These are phyloP conservation scores for Dendrostoma leiphaemia DNA, from an alignment of 2,329 filamentous ascomycete genomes.

Conservation along the genomic window DNA sequence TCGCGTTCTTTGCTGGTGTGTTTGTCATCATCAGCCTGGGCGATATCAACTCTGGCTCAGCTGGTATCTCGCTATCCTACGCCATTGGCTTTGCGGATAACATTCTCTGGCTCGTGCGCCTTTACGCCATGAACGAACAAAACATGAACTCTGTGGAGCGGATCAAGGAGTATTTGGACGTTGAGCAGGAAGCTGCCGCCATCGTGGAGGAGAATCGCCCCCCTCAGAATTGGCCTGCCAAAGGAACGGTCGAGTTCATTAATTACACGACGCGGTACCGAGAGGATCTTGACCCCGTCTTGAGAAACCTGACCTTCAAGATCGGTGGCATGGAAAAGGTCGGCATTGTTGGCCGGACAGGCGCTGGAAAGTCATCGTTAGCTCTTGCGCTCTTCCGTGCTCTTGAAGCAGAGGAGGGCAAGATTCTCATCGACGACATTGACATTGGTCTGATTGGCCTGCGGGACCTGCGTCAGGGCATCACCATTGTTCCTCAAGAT, in stretches of 20 bases:
- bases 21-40: slow-evolving; percentile 86
- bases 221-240: slow-evolving; percentile 76
- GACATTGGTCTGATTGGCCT: slow-evolving; percentile 88
- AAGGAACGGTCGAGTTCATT: slow-evolving; percentile 84
- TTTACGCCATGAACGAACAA: slow-evolving; percentile 94
- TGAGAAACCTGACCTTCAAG: slow-evolving; percentile 81
- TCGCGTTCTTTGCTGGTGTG: slow-evolving; percentile 88
- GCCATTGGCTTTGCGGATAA: slow-evolving; percentile 97
- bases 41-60: slow-evolving; percentile 82
- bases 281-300: slow-evolving; percentile 79
- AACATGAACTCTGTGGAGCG: slow-evolving; percentile 99
- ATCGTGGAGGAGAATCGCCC: slow-evolving; percentile 78
- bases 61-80: slow-evolving; percentile 91
- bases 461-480: slow-evolving; percentile 87
- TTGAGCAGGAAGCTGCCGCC: slow-evolving; percentile 85
- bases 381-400: slow-evolving; percentile 91
- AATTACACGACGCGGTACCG: slow-evolving; percentile 89
- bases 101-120: slow-evolving; percentile 89
- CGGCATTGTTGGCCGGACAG: slow-evolving; percentile 92
- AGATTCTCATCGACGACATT: slow-evolving; percentile 87
- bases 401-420: slow-evolving; percentile 84
- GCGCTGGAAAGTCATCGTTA: slow-evolving; percentile 93
- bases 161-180: slow-evolving; percentile 94
- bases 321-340: slow-evolving; percentile 88
- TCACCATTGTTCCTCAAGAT: slow-evolving; percentile 97